Base-by-base conservation (phyloP, 1,284 basidiomycete species). In the Fomitopsis betulina region DNA sequence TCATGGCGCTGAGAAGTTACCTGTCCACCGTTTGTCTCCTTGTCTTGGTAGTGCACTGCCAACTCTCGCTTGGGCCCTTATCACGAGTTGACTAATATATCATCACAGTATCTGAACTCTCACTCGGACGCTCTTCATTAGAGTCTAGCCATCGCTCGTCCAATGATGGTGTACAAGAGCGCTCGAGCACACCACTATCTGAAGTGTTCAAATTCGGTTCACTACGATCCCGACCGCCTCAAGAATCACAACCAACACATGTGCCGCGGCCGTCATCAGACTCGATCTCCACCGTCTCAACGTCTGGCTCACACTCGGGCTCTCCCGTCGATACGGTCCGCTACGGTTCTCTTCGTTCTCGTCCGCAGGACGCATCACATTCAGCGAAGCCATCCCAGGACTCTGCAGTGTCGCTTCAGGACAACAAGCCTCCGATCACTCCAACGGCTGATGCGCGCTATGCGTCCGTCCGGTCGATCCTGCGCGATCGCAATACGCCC, bases 401-500 rank as follows among this genome's bases (percentile, higher is more conserved):
- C 42, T 39, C 54, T 13, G 21, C 62, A 21, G 21, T 25, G 30
- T 38, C 35, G 2, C 38, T 45, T 2, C 47, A 52, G n/a, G 50
- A 57, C 53, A 25, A 55, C 17, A 51, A 58, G 53, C 53, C 60
- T 2, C 65, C 67, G 3, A 47, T 60, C 19, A 64, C 64, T 1
- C 63, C 61, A 45, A 65, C 61, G 47, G 60, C 53, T 39, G 75
- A 75, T 38, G 62, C 61, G 56, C 73, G 64, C 54, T 73, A 68
- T 57, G 73, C 75, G 42, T 87, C 86, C 17, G 73, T 87, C 4
- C 81, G 87, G 25, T 89, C 87, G 19, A 89, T 89, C 61, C 75
- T 90, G 23, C 84, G 85, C 38, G 83, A 86, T 59, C 79, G 78
- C 8, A 84, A 85, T 54, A 87, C 87, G 0, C 87, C 87, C n/a